Evolutionary conservation across 495 filamentous ascomycete species (phyloP).

Genomic region (Xylaria nigripes): DNA sequence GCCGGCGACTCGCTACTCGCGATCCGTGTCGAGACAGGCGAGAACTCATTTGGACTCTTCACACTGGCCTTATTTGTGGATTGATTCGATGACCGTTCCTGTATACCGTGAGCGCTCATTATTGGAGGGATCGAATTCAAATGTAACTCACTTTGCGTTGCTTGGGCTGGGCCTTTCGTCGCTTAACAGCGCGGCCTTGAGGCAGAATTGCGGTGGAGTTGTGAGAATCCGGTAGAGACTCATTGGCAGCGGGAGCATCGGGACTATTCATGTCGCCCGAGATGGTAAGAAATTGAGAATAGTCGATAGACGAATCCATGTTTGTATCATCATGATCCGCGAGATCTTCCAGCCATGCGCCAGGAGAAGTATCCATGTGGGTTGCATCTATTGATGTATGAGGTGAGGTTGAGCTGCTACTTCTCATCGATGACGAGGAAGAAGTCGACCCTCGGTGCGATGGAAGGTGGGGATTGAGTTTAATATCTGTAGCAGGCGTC

Average conservation of each 20-base stretch:
- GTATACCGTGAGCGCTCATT: conserved; percentile 11
- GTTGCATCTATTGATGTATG: conserved; percentile 19
- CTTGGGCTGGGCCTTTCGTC: conserved; percentile 26
- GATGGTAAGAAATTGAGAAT: conserved; percentile 63
- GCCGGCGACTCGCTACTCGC: conserved; percentile 41
- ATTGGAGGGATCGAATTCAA: not conserved
- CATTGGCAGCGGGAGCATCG: conserved; percentile 31
- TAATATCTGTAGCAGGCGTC: not conserved
- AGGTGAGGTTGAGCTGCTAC: conserved; percentile 16
- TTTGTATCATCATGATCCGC: conserved; percentile 5
- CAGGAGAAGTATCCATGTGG: conserved; percentile 3
- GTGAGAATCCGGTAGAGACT: conserved; percentile 20
- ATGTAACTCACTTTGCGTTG: conserved; percentile 24
- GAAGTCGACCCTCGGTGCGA: conserved; percentile 25
- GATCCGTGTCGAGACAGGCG: conserved; percentile 37
- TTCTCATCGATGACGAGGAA: conserved; percentile 19
- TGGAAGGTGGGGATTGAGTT: conserved; percentile 1
- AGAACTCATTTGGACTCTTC: conserved; percentile 39
- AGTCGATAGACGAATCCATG: conserved; percentile 24
- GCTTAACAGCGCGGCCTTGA: conserved; percentile 18
- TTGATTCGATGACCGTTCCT: conserved; percentile 33
- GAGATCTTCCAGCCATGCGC: conserved; percentile 7
- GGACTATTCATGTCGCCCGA: conserved; percentile 63
- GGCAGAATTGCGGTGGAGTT: not conserved
- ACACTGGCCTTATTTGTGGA: conserved; percentile 32